A percentile compares a stretch with the other conserved stretches of the same genome.
Conservation (phyloP, 2,329 filamentous ascomycete genomes). For the Cladophialophora exuberans region DNA sequence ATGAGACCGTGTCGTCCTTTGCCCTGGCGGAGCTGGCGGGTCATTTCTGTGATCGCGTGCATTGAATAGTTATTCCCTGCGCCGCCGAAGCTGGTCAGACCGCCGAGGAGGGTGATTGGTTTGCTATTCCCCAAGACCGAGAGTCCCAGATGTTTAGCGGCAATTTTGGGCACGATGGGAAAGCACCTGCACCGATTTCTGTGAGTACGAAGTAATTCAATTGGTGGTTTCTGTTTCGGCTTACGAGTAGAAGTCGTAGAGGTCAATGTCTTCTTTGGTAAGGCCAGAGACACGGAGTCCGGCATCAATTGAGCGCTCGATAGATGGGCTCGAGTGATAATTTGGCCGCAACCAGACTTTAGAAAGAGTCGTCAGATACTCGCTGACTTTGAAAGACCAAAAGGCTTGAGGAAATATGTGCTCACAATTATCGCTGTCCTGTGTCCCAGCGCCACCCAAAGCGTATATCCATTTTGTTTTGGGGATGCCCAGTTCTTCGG, state of each 20-base stretch:
- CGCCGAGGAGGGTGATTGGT: constrained; percentile 65
- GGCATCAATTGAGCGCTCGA: constrained; percentile 61
- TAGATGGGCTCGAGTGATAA: constrained; percentile 61
- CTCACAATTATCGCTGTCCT: constrained; percentile 60
- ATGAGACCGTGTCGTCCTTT: constrained; percentile 58
- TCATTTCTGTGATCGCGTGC: constrained; percentile 64
- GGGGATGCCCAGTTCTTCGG: constrained; percentile 58
- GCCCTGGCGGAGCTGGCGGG: constrained; percentile 54
- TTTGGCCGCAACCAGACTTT: constrained; percentile 66
- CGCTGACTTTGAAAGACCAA: neutral
- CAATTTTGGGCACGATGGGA: constrained; percentile 70
- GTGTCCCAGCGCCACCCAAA: constrained; percentile 65
- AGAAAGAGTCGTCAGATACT: neutral
- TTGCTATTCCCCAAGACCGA: constrained; percentile 51
- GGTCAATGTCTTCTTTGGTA: constrained; percentile 56
- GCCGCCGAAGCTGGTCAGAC: constrained; percentile 69
- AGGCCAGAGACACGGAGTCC: constrained; percentile 55
- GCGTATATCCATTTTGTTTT: constrained; percentile 65
- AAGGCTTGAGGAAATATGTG: constrained; percentile 1
- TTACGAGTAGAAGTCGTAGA: constrained; percentile 67
- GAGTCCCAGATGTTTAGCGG: constrained; percentile 62
- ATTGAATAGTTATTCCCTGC: constrained; percentile 74
- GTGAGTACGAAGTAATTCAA: neutral
- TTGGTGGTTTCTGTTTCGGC: constrained; percentile 11
- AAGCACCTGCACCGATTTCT: constrained; percentile 58